Evolutionary conservation across 805 yeast species (phyloP).

Genomic region (Candida sphagnicola): DNA sequence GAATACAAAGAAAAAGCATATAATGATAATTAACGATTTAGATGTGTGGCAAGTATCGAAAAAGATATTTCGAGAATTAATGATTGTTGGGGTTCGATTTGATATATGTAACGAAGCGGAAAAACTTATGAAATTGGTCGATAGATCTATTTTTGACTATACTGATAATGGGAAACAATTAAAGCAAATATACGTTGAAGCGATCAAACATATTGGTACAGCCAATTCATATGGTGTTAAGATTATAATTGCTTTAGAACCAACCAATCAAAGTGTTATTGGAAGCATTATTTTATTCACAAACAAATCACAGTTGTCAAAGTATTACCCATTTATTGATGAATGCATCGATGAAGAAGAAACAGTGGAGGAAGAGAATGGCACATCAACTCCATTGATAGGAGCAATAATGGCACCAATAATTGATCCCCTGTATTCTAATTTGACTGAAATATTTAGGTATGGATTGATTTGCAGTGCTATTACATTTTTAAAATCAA

Average conservation of each 20-base stretch:
- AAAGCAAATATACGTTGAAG: constrained; percentile 32
- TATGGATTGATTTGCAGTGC: constrained; percentile 57
- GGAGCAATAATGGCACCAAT: constrained; percentile 53
- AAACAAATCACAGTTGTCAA: constrained; percentile 40
- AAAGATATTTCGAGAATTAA: constrained; percentile 50
- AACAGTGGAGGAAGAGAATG: not conserved
- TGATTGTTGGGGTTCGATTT: constrained; percentile 54
- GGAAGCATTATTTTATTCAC: constrained; percentile 50
- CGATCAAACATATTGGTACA: constrained; percentile 26
- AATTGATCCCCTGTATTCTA: constrained; percentile 50
- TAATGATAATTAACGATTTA: constrained; percentile 41
- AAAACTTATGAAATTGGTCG: constrained; percentile 40
- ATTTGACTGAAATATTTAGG: constrained; percentile 50
- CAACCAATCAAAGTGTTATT: constrained; percentile 47
- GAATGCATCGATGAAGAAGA: constrained; percentile 21
- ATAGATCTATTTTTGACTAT: constrained; percentile 13
- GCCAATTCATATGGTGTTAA: constrained; percentile 33
- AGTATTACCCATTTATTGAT: constrained; percentile 50
- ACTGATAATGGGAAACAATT: constrained; percentile 4
- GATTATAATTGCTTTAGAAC: constrained; percentile 52
- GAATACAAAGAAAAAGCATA: constrained; percentile 17
- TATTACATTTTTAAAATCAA: constrained; percentile 42
- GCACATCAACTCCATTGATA: constrained; percentile 16
- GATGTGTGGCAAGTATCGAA: constrained; percentile 50
- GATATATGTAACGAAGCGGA: constrained; percentile 46